Evolutionary conservation across 805 yeast genomes (phyloP), one percentile per base, ranked within the genome.

Genomic region (Saccharomyces kudriavzevii): DNA sequence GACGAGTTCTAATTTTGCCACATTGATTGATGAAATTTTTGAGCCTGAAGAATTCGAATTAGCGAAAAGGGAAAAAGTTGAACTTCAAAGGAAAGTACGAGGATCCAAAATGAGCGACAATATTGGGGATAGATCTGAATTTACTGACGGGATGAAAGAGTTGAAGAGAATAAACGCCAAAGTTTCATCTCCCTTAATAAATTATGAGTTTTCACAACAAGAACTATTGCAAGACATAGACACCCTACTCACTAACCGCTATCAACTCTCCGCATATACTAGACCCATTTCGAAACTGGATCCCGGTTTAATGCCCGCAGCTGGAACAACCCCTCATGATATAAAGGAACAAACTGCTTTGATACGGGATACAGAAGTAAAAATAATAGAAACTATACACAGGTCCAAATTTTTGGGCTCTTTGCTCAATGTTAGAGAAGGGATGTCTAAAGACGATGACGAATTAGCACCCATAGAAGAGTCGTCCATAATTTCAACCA

Each of bases 1-100:
- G 66, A 83, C 89, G 1, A 81, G 86, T 20, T 82, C 87, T 17
- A 85, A 85, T 53, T 85, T 85, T 72, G 91, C 88, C 14, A 77
- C 84, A 2, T 71, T 85, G 47, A 83, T 88, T 74, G 89, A 85
- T 68, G 81, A 79, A 65, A 79, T 85, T 54, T 85, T 85, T 73
- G 84, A 79, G 60, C 84, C 83, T 65, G 88, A 83, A 62, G 77
- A 75, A 58, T 79, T 76, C 49, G 85, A 81, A 52, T 81, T 77
- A 62, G 67, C 75, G 60, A 79, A 74, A 77, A 74, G 65, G 53
- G 72, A 66, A 40, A 59, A 59, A 49, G 79, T 77, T 60, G 80
- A 79, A 20, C 50, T 64, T 17, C 64, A 64, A 52, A 59, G 62
- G 47, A 82, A 77, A 58, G 61, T 73, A 52, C 70, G 64, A 56